Conservation (phyloP, 2,329 filamentous ascomycete species). For the Sporothrix pseudoabietina region DNA sequence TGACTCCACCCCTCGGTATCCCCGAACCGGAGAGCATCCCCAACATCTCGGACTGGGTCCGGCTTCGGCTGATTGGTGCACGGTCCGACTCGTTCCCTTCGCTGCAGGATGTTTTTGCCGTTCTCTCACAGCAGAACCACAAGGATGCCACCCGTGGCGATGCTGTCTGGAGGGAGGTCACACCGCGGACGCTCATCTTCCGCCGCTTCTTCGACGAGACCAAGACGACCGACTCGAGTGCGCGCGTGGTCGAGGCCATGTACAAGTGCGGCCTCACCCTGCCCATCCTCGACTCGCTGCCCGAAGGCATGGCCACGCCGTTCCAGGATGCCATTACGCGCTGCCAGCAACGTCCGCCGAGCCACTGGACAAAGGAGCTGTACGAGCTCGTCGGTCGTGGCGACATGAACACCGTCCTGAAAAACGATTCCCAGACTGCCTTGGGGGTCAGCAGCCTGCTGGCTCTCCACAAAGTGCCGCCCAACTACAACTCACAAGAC, state of each 20-base stretch:
- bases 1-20: conserved; percentile 28
- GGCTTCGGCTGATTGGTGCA: conserved; percentile 48
- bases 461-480: conserved; percentile 9
- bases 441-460: background rate
- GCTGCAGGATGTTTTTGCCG: conserved; percentile 50
- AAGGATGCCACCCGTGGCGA: conserved; percentile 42
- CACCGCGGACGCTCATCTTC: conserved; percentile 71
- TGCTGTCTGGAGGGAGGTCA: conserved; percentile 50
- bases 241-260: conserved; percentile 73
- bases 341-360: conserved; percentile 80
- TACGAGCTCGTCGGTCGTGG: conserved; percentile 77
- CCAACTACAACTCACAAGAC: background rate
- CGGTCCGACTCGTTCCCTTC: conserved; percentile 46
- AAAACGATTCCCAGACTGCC: conserved; percentile 48
- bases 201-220: conserved; percentile 66
- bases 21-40: conserved; percentile 41
- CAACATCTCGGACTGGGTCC: conserved; percentile 57
- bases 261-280: conserved; percentile 67
- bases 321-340: conserved; percentile 81
- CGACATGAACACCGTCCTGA: conserved; percentile 72
- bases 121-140: conserved; percentile 43
- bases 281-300: conserved; percentile 75
- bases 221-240: conserved; percentile 52
- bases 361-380: conserved; percentile 70
- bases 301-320: conserved; percentile 78